Conservation (phyloP, 129 eudicot species). For the Arctium minus region DNA sequence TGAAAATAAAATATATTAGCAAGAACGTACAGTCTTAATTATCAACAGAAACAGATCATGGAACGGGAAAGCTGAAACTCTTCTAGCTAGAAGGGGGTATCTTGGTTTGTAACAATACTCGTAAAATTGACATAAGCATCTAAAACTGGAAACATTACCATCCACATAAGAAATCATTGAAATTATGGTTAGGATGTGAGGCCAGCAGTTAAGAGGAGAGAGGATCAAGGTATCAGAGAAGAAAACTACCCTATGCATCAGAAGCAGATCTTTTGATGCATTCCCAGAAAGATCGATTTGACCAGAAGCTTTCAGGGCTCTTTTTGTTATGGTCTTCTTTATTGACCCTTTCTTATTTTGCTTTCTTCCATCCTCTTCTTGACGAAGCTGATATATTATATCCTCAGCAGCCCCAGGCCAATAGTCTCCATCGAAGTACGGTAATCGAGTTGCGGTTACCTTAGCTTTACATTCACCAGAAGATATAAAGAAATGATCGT, state of each 20-base stretch:
- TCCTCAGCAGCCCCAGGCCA: constrained; percentile 99
- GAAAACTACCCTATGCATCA: constrained; percentile 80
- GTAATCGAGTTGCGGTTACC: constrained; percentile 92
- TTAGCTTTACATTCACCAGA: constrained; percentile 92
- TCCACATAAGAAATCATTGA: background rate
- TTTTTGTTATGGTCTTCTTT: constrained; percentile 68
- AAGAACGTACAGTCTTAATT: background rate
- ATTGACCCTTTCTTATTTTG: constrained; percentile 63
- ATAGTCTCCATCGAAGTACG: constrained; percentile 97
- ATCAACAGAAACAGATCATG: background rate
- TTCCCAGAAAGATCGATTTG: constrained; percentile 89
- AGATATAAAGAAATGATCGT: constrained; percentile 82
- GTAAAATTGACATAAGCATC: background rate
- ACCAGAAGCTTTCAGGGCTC: constrained; percentile 81
- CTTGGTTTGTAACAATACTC: background rate
- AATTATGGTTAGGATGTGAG: background rate
- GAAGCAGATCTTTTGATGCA: constrained; percentile 82
- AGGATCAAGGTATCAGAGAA: background rate
- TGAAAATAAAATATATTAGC: too few species aligned
- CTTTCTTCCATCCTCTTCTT: constrained; percentile 90
- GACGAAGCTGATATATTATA: constrained; percentile 67
- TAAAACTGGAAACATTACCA: background rate
- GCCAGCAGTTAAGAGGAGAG: background rate
- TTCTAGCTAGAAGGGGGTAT: background rate
- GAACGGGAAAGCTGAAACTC: background rate